Percentiles rank a stretch among this genome's conserved stretches.
Evolutionary conservation across 2,329 filamentous ascomycete genomes (phyloP).

Genomic region (Fusarium sp.): DNA sequence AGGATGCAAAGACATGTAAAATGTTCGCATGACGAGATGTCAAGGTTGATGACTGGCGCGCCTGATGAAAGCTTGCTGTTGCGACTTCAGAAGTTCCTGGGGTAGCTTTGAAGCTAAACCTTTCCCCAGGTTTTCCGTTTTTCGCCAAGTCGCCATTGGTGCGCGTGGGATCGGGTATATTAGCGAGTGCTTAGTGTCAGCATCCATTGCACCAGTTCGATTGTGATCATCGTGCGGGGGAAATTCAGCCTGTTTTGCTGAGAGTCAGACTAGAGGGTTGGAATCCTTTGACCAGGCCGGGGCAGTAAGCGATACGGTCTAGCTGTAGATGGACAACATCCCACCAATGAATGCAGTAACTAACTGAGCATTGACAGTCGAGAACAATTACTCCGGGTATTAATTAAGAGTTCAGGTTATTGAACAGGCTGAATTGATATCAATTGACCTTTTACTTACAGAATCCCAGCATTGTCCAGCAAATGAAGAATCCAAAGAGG

Average conservation of each 20-base stretch:
- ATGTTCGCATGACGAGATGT: conserved; percentile 22
- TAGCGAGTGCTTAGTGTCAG: conserved; percentile 14
- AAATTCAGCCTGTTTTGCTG: conserved; percentile 18
- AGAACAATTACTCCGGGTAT: neutral
- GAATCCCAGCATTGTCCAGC: neutral
- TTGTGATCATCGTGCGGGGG: conserved; percentile 39
- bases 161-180: conserved; percentile 29
- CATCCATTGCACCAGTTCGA: conserved; percentile 19
- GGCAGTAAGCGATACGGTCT: conserved; percentile 5
- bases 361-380: neutral
- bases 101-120: conserved; percentile 21
- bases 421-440: neutral
- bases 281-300: conserved; percentile 21
- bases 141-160: conserved; percentile 15
- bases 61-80: conserved; percentile 22
- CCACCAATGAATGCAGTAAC: conserved; percentile 7
- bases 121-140: conserved; percentile 37
- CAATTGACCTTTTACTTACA: neutral
- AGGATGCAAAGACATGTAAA: neutral
- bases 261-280: neutral
- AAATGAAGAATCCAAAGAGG: conserved; percentile 2
- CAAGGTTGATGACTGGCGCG: conserved; percentile 33
- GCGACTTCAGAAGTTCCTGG: conserved; percentile 13
- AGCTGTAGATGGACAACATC: neutral
- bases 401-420: neutral